Conservation (phyloP, 2,329 filamentous ascomycete species). For the Aspergillus japonicus region DNA sequence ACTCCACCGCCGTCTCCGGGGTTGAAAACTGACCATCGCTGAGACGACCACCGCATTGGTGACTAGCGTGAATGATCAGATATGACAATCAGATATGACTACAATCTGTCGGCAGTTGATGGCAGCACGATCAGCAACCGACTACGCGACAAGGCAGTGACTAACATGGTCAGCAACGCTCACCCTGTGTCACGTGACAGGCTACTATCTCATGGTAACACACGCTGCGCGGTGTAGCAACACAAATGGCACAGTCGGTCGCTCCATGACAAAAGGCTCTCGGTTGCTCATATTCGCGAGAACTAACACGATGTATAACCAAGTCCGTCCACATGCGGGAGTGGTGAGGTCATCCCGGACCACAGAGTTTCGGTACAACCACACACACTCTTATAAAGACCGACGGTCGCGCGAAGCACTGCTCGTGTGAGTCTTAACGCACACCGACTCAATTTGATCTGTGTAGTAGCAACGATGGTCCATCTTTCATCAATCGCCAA, state of each 20-base stretch:
- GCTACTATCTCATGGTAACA: too few species aligned
- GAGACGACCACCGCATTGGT: neutral
- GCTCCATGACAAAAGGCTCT: neutral
- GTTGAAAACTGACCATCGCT: too few species aligned
- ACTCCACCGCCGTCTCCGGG: neutral
- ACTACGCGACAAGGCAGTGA: neutral
- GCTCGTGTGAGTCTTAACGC: neutral
- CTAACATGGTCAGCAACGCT: neutral
- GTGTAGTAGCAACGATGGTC: slow-evolving; percentile 29
- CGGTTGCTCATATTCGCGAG: neutral
- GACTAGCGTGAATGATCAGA: neutral
- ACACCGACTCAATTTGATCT: neutral
- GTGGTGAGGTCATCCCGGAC: slow-evolving; percentile 14
- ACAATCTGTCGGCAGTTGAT: neutral
- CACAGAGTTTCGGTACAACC: neutral
- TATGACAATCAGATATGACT: neutral
- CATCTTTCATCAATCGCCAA: slow-evolving; percentile 35
- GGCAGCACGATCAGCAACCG: neutral
- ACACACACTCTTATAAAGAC: neutral
- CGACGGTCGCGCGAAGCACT: neutral
- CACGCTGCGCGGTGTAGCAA: neutral
- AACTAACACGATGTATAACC: neutral
- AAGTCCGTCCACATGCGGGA: neutral
- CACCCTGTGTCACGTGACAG: neutral
- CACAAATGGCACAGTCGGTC: neutral